phyloP scores from a whole-genome alignment of 2,329 filamentous ascomycete genomes.

The Paraconiothyrium sp. region DNA sequence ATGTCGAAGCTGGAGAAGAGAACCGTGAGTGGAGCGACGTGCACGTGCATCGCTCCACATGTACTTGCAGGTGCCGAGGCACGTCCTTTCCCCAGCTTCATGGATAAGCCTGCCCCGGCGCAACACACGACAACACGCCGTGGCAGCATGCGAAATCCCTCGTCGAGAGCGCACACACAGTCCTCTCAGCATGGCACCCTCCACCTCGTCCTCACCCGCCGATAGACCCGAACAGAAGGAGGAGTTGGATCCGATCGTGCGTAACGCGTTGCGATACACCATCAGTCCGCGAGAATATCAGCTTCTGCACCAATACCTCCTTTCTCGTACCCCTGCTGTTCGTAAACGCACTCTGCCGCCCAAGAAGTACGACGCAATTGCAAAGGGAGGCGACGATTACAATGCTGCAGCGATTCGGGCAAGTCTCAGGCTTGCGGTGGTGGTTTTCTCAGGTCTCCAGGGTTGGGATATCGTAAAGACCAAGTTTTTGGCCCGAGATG shows the following conservation, averaged over 20 bases:
- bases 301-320: slow-evolving; percentile 81
- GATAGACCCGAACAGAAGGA: slow-evolving; percentile 58
- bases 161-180: background rate
- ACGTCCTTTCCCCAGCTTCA: slow-evolving; percentile 20
- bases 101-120: slow-evolving; percentile 12
- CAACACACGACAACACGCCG: slow-evolving; percentile 18
- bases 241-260: slow-evolving; percentile 73
- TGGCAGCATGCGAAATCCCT: slow-evolving; percentile 14
- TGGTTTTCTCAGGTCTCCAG: slow-evolving; percentile 56
- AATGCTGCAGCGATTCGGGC: slow-evolving; percentile 59
- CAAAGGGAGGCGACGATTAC: slow-evolving; percentile 58
- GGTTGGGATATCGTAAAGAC: slow-evolving; percentile 55
- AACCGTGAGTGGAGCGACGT: background rate
- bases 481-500: slow-evolving; percentile 48
- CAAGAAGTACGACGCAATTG: slow-evolving; percentile 61
- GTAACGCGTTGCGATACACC: slow-evolving; percentile 87
- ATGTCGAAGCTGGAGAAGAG: background rate
- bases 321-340: slow-evolving; percentile 74
- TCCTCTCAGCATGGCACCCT: slow-evolving; percentile 45
- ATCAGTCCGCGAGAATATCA: slow-evolving; percentile 86
- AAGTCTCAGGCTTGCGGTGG: slow-evolving; percentile 56
- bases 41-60: slow-evolving; percentile 12
- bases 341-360: slow-evolving; percentile 63
- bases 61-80: slow-evolving; percentile 15
- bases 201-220: slow-evolving; percentile 37